These are phyloP conservation scores for Podaxis pistillaris DNA, from an alignment of 768 basidiomycete genomes.

Conservation along the genomic window DNA sequence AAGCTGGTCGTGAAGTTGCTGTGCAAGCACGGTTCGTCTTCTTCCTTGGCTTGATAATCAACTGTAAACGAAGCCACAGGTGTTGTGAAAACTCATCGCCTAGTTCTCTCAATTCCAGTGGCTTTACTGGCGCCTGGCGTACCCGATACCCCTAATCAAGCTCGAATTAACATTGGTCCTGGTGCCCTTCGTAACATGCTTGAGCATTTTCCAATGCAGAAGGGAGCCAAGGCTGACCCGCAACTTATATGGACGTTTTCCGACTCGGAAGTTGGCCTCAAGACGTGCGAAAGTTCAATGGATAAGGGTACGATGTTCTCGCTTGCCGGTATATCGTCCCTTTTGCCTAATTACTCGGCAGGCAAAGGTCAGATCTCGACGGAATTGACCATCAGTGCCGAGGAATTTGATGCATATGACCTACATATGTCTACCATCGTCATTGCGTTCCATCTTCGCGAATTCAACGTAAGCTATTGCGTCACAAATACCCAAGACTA, in stretches of 20 bases:
- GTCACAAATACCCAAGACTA: neutral
- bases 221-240: conserved; percentile 66
- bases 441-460: conserved; percentile 77
- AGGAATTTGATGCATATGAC: conserved; percentile 81
- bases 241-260: conserved; percentile 82
- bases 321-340: neutral
- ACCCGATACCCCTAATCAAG: conserved; percentile 58
- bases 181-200: conserved; percentile 73
- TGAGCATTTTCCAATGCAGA: conserved; percentile 74
- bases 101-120: conserved; percentile 57
- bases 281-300: conserved; percentile 63
- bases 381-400: conserved; percentile 71
- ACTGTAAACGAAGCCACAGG: conserved; percentile 40
- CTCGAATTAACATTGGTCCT: conserved; percentile 69
- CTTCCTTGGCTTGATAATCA: neutral
- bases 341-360: neutral
- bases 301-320: conserved; percentile 53
- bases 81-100: conserved; percentile 78
- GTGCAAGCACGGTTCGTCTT: conserved; percentile 74
- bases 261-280: conserved; percentile 64
- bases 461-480: conserved; percentile 64
- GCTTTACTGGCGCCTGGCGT: conserved; percentile 64
- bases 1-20: conserved; percentile 69
- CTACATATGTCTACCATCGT: conserved; percentile 60
- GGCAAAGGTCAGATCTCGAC: conserved; percentile 70